Conservation (phyloP, 176 grass and related monocot genomes). For the Eleusine coracana region DNA sequence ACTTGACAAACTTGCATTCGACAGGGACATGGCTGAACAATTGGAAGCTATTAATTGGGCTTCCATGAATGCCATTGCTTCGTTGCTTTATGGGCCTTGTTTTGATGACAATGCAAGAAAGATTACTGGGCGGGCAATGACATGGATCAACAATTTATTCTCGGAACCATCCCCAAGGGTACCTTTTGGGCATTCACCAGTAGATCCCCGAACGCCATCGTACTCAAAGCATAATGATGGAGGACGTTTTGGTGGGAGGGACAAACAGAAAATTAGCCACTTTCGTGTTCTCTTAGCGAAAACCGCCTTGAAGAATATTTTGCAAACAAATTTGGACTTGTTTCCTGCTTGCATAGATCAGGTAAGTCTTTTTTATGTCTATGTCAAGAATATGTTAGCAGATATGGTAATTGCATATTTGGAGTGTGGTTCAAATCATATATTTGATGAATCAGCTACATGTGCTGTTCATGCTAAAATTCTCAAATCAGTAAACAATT, state of each 20-base stretch:
- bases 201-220: conserved; percentile 85
- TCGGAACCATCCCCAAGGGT: conserved; percentile 67
- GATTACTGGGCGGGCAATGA: conserved; percentile 75
- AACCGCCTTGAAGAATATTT: conserved; percentile 86
- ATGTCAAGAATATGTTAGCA: conserved; percentile 27
- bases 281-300: conserved; percentile 90
- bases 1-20: conserved; percentile 91
- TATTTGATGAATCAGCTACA: conserved; percentile 27
- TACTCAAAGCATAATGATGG: conserved; percentile 79
- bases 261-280: conserved; percentile 81
- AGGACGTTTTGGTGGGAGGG: conserved; percentile 69
- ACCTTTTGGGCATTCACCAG: conserved; percentile 87
- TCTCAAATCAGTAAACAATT: conserved; percentile 19
- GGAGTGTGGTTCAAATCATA: neutral
- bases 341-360: conserved; percentile 97
- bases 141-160: conserved; percentile 85
- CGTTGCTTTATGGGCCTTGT: conserved; percentile 91
- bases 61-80: conserved; percentile 92
- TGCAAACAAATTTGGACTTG: conserved; percentile 91
- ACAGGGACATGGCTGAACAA: conserved; percentile 90
- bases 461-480: conserved; percentile 21
- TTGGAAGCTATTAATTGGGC: conserved; percentile 93
- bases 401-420: conserved; percentile 13
- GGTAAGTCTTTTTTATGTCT: conserved; percentile 47
- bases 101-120: conserved; percentile 99